Conservation (phyloP, 228 moss, liverwort and hornwort species). For the Sphagnum magellanicum region DNA sequence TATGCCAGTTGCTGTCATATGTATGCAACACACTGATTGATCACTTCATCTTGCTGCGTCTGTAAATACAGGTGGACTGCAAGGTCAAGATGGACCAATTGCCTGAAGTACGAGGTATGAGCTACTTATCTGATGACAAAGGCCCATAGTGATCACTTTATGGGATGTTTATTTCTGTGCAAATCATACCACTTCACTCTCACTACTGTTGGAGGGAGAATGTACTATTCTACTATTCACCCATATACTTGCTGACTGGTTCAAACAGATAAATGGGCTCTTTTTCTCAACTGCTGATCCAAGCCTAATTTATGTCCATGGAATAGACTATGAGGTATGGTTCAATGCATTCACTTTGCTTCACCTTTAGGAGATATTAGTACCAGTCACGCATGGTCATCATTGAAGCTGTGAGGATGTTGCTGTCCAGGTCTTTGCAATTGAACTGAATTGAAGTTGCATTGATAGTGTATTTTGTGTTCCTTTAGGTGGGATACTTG, state of each 20-base stretch:
- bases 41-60: no score
- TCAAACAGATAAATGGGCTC: conserved; percentile 34
- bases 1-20: no score
- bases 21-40: no score
- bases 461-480: no score
- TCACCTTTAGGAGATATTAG: not conserved
- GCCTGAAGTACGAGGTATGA: conserved; percentile 78
- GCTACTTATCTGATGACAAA: not conserved
- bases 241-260: no score
- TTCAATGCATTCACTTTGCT: not conserved
- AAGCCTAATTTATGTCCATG: conserved; percentile 63
- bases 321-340: conserved; percentile 79
- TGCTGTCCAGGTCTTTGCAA: no score
- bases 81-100: conserved; percentile 69
- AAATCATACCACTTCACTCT: conserved; percentile 9
- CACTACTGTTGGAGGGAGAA: no score
- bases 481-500: no score
- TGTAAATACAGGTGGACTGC: conserved; percentile 57
- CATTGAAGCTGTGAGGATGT: not conserved
- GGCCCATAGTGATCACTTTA: no score
- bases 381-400: not conserved
- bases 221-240: no score
- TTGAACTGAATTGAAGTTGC: no score
- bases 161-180: conserved; percentile 6
- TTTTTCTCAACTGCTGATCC: conserved; percentile 64